Evolutionary conservation across 139 green algal genomes (phyloP).

Genomic region (Tetradesmus lagerheimii): DNA sequence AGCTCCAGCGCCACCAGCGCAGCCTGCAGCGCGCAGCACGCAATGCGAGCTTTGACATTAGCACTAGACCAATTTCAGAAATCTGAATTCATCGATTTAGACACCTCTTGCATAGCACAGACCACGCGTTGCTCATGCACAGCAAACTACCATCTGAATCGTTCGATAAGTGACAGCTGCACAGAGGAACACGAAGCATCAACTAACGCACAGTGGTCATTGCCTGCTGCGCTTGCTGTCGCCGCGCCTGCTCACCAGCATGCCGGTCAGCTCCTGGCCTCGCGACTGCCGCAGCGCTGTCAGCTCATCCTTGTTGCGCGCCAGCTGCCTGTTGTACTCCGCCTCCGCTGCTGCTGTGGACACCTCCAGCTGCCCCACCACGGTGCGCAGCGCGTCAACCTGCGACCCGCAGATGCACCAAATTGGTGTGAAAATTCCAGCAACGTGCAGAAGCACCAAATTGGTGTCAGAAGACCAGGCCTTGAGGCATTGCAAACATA

Average conservation of each 20-base stretch:
- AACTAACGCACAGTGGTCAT: background rate
- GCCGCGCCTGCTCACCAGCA: background rate
- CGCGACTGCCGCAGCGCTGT: background rate
- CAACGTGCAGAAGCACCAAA: too few species aligned
- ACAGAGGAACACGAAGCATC: background rate
- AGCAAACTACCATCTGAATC: too few species aligned
- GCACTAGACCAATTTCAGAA: too few species aligned
- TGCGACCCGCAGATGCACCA: background rate
- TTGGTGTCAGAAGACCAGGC: too few species aligned
- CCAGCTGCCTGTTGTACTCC: constrained; percentile 43
- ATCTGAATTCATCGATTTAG: too few species aligned
- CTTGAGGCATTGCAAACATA: too few species aligned
- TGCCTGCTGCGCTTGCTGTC: background rate
- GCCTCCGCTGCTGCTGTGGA: constrained; percentile 39
- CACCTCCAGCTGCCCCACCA: constrained; percentile 37
- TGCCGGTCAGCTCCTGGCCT: constrained; percentile 17
- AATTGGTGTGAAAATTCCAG: too few species aligned
- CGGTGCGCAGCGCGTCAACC: constrained; percentile 31
- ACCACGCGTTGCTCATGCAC: background rate
- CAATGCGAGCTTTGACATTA: background rate
- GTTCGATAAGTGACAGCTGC: too few species aligned
- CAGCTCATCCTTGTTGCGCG: constrained; percentile 38
- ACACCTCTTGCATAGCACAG: too few species aligned
- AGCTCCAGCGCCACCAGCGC: background rate
- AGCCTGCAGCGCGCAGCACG: background rate